A percentile compares a stretch with the other conserved stretches of the same genome.
Evolutionary conservation across 2,329 filamentous ascomycete genomes (phyloP).

Genomic region (Phoma herbarum): DNA sequence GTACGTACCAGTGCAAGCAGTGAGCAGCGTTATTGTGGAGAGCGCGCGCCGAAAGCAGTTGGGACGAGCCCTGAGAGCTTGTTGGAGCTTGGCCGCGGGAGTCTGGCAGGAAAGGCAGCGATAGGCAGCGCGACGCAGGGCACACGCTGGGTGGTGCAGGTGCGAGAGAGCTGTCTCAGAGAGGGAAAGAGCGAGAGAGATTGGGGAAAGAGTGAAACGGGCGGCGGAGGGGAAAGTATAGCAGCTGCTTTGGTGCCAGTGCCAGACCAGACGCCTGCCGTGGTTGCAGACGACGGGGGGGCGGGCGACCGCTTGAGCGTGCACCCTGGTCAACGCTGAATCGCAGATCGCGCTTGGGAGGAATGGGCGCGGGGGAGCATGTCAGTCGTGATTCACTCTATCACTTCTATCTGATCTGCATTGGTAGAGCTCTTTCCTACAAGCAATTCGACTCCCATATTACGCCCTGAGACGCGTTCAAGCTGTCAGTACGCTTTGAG

Average conservation of each 20-base stretch:
- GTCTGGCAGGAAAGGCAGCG: constrained; percentile 26
- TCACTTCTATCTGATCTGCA: neutral
- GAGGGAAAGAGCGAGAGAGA: constrained; percentile 53
- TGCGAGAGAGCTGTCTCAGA: constrained; percentile 51
- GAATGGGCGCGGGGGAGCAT: constrained; percentile 2
- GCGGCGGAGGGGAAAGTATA: constrained; percentile 48
- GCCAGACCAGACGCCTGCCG: constrained; percentile 23
- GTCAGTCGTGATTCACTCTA: neutral
- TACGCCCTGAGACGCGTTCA: constrained; percentile 8
- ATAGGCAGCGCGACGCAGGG: constrained; percentile 33
- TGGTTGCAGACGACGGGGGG: constrained; percentile 24
- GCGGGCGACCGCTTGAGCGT: constrained; percentile 19
- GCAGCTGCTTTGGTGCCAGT: constrained; percentile 31
- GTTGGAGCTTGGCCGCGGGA: constrained; percentile 34
- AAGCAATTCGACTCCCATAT: constrained; percentile 7
- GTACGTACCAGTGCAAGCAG: constrained; percentile 31
- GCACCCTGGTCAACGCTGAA: constrained; percentile 24
- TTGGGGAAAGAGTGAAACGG: constrained; percentile 52
- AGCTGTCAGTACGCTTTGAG: constrained; percentile 28
- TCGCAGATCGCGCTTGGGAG: constrained; percentile 18
- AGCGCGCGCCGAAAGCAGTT: constrained; percentile 12
- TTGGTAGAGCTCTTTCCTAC: neutral
- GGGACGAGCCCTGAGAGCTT: constrained; percentile 25
- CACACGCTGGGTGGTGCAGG: constrained; percentile 40
- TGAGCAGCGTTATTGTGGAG: constrained; percentile 16